These are phyloP conservation scores for Pholiota molesta DNA, from an alignment of 768 basidiomycete genomes.

Conservation along the genomic window DNA sequence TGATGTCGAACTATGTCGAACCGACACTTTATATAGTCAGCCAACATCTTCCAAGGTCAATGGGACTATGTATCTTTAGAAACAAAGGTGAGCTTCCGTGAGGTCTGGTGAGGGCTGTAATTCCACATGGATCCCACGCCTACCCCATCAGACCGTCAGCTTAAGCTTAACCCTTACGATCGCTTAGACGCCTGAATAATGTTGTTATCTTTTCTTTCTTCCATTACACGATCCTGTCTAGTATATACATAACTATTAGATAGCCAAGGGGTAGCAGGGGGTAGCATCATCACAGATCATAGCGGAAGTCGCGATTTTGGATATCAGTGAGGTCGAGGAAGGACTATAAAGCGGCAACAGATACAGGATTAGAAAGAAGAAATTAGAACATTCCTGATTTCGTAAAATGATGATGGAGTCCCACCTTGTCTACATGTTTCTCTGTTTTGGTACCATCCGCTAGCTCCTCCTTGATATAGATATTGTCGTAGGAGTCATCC, in stretches of 20 bases:
- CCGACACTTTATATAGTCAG: slow-evolving; percentile 13
- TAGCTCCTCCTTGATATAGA: slow-evolving; percentile 52
- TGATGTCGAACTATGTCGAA: not conserved
- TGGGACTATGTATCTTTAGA: not conserved
- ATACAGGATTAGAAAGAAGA: not conserved
- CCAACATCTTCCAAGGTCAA: not conserved
- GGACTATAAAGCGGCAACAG: slow-evolving; percentile 37
- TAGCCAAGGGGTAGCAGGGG: too few relatives aligned
- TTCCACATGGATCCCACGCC: slow-evolving; percentile 16
- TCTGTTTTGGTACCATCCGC: slow-evolving; percentile 55
- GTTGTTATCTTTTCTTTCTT: not conserved
- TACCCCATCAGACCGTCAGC: slow-evolving; percentile 11
- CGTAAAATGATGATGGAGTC: slow-evolving; percentile 14
- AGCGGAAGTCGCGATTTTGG: slow-evolving; percentile 76
- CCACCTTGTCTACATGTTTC: slow-evolving; percentile 66
- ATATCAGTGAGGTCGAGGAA: slow-evolving; percentile 80
- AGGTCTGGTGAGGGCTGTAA: not conserved
- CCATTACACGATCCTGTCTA: slow-evolving; percentile 2
- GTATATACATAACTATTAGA: not conserved
- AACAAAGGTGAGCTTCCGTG: not conserved
- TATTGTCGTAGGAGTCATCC: slow-evolving; percentile 61
- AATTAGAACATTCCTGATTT: not conserved
- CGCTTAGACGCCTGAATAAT: slow-evolving; percentile 32
- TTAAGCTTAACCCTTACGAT: slow-evolving; percentile 24
- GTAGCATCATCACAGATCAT: slow-evolving; percentile 46